phyloP scores from a whole-genome alignment of 1,284 basidiomycete species.

The Xerocomus amazonicus region DNA sequence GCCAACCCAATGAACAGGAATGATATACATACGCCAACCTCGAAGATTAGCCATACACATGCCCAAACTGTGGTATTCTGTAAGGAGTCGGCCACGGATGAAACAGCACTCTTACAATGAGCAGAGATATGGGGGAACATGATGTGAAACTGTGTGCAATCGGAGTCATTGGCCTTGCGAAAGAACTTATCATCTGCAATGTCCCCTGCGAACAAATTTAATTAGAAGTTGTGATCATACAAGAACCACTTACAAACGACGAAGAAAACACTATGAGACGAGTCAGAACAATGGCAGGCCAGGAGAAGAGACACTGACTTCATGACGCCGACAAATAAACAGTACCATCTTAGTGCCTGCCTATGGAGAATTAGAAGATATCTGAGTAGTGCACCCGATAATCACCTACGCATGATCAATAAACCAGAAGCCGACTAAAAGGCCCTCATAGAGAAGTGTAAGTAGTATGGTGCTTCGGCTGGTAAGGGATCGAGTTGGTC shows the following conservation, averaged over 20 bases:
- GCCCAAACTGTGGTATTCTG: constrained; percentile 58
- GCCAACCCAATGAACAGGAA: constrained; percentile 70
- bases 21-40: constrained; percentile 59
- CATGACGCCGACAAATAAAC: constrained; percentile 77
- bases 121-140: constrained; percentile 63
- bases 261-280: constrained; percentile 58
- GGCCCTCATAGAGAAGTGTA: constrained; percentile 67
- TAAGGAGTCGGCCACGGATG: constrained; percentile 2
- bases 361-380: constrained; percentile 33
- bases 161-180: constrained; percentile 80
- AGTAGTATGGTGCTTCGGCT: constrained; percentile 68
- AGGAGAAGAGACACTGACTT: constrained; percentile 50
- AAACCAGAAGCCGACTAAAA: constrained; percentile 83
- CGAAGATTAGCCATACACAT: constrained; percentile 69
- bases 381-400: constrained; percentile 13
- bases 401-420: constrained; percentile 69
- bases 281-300: constrained; percentile 14
- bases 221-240: not conserved
- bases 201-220: constrained; percentile 55
- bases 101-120: constrained; percentile 45
- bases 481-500: constrained; percentile 8
- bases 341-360: constrained; percentile 72
- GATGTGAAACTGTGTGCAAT: constrained; percentile 72
- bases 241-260: constrained; percentile 59
- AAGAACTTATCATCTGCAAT: constrained; percentile 83